Evolutionary conservation across 2,329 filamentous ascomycete species (phyloP), one percentile per base, ranked within the genome.

Genomic region (Teratosphaeria epicoccoides): DNA sequence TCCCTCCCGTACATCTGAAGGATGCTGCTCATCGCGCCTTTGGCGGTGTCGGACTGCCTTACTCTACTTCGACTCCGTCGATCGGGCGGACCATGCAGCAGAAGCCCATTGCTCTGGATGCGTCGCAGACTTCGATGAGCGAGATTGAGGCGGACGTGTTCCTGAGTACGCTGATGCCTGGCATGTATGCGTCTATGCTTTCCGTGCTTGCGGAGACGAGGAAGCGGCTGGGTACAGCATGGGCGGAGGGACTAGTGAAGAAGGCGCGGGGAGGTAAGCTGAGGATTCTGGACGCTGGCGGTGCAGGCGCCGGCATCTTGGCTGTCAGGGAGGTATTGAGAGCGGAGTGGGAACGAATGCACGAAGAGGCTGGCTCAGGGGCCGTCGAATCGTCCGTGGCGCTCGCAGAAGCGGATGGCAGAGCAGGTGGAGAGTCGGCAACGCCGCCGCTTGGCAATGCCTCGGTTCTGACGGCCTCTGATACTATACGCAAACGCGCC

Each of bases 341-440:
- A 55, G 85, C 90, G 0, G 90, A 97, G 65, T 95, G 87, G 84
- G 81, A 86, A 49, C 65, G 84, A 0, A 78, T 90, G 70, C 78
- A 72, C 45, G 68, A 74, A 44, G 56, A 57, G 4, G 25, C 25
- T 10, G 59, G 55, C 23, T 26, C 50, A 2, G 50, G 56, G 14
- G 53, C 51, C 20, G 17, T 48, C 1, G 55, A 57, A 23, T 56
- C 56, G 10, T 50, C 52, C 4, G 60, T 59, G 53, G 61, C 53
- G 4, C 50, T 68, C 9, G 64, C 63, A 7, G 59, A 64, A 49
- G 61, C 61, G 7, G 61, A 64, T 52, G 66, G 66, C n/a, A 63
- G 60, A 51, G 54, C 68, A 3, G 66, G 70, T 24, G 68, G 66
- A 11, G 73, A 70, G 1, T 64, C 69, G 0, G 66, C 73, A 4